Percentiles rank a stretch among this genome's conserved stretches.
Conservation (phyloP, 2,329 filamentous ascomycete genomes). For the Fusarium transvaalense region DNA sequence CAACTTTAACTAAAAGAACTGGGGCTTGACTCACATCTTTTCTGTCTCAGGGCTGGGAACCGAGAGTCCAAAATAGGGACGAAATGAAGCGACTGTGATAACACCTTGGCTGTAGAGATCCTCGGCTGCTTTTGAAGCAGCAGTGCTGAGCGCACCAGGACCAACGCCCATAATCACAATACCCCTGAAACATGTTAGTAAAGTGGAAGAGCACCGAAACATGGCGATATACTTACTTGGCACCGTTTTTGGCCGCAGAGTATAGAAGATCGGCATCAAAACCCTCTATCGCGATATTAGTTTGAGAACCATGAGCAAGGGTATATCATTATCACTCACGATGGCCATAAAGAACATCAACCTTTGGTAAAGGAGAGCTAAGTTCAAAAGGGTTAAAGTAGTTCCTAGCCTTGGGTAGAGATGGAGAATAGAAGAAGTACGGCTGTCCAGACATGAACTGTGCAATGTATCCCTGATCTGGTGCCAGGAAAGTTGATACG, state of each 20-base stretch:
- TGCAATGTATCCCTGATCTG: constrained; percentile 59
- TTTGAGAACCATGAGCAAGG: neutral
- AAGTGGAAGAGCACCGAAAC: constrained; percentile 42
- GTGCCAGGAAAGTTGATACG: constrained; percentile 68
- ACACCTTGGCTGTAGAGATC: constrained; percentile 48
- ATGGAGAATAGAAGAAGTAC: constrained; percentile 65
- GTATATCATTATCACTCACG: neutral
- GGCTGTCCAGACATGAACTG: constrained; percentile 63
- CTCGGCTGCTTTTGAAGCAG: constrained; percentile 45
- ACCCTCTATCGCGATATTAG: neutral
- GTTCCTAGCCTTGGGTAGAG: constrained; percentile 57
- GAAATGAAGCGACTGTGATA: constrained; percentile 47
- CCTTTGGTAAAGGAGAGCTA: neutral
- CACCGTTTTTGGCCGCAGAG: neutral
- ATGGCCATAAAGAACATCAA: neutral
- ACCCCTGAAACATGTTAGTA: constrained; percentile 38
- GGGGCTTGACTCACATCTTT: neutral
- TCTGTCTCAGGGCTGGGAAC: neutral
- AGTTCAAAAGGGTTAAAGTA: constrained; percentile 52
- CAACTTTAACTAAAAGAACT: neutral
- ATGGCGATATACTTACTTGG: neutral
- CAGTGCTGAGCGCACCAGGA: constrained; percentile 46
- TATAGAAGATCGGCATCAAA: neutral
- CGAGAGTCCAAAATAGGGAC: constrained; percentile 33
- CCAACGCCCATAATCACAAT: constrained; percentile 52